Evolutionary conservation across 176 grass and related monocot species (phyloP).

Genomic region (Coix lacrymajobi): DNA sequence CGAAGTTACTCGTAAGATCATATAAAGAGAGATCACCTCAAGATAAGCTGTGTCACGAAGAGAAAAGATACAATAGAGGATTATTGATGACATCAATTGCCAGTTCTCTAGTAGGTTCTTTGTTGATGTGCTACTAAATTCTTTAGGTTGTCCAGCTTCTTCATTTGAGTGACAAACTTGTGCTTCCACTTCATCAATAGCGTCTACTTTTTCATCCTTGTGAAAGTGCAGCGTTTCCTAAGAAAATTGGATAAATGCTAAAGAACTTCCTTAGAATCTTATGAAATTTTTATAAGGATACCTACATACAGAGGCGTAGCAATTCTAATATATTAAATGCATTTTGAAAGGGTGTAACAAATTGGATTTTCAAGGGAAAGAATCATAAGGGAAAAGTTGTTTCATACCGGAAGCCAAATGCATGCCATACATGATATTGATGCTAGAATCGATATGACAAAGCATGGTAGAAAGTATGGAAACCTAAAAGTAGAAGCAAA

Average conservation of each 20-base stretch:
- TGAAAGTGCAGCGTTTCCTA: constrained; percentile 72
- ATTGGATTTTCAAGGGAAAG: background rate
- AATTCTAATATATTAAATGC: background rate
- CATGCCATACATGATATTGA: constrained; percentile 41
- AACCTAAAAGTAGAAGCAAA: constrained; percentile 42
- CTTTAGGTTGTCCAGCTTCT: constrained; percentile 24
- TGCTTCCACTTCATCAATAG: constrained; percentile 35
- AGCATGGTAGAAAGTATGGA: constrained; percentile 64
- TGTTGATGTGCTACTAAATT: constrained; percentile 10
- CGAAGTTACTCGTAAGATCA: background rate
- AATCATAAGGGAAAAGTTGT: background rate
- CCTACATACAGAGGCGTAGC: background rate
- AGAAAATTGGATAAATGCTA: background rate
- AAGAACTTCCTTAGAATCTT: background rate
- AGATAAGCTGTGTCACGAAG: constrained; percentile 58
- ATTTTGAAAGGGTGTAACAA: background rate
- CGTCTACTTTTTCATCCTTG: constrained; percentile 35
- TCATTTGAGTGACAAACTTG: constrained; percentile 15
- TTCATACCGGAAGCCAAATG: constrained; percentile 63
- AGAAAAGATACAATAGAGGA: constrained; percentile 47
- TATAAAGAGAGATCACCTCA: constrained; percentile 44
- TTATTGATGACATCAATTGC: constrained; percentile 57
- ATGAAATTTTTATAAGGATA: too few relatives aligned
- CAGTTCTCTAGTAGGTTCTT: constrained; percentile 47
- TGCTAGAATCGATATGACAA: constrained; percentile 56